Evolutionary conservation across 352 stramenopile genomes (phyloP).

Genomic region (Phytophthora hybrid): DNA sequence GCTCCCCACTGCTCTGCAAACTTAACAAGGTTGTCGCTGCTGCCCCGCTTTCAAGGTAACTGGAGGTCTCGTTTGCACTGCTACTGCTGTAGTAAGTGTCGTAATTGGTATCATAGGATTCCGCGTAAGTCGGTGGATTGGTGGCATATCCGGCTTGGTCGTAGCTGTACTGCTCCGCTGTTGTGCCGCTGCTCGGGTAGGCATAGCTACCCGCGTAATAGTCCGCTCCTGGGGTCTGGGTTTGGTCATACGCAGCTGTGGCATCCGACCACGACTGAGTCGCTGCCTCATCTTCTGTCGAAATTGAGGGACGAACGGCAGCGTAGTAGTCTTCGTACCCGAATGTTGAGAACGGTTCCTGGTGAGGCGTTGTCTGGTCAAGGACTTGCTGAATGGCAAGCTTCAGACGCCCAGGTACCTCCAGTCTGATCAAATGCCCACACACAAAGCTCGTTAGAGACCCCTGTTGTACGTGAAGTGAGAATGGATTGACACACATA

Average conservation of each 20-base stretch:
- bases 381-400: constrained; percentile 74
- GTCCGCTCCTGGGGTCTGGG: constrained; percentile 18
- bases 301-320: constrained; percentile 24
- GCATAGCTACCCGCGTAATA: constrained; percentile 29
- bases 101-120: constrained; percentile 7
- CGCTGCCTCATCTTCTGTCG: constrained; percentile 13
- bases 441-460: neutral
- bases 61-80: neutral
- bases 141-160: constrained; percentile 9
- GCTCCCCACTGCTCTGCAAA: constrained; percentile 16
- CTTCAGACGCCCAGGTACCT: constrained; percentile 65
- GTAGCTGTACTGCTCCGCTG: constrained; percentile 6
- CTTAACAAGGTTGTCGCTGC: constrained; percentile 28
- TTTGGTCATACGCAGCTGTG: constrained; percentile 5
- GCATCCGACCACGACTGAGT: constrained; percentile 19
- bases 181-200: constrained; percentile 11
- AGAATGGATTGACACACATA: constrained; percentile 30
- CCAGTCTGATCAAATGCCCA: constrained; percentile 37
- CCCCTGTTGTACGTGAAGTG: neutral
- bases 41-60: constrained; percentile 17
- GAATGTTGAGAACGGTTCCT: constrained; percentile 18
- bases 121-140: constrained; percentile 20
- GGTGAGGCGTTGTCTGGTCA: constrained; percentile 36
- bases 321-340: constrained; percentile 42
- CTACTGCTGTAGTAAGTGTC: constrained; percentile 22